phyloP scores from a whole-genome alignment of 176 grass and related monocot genomes.

The Raddia distichophylla region DNA sequence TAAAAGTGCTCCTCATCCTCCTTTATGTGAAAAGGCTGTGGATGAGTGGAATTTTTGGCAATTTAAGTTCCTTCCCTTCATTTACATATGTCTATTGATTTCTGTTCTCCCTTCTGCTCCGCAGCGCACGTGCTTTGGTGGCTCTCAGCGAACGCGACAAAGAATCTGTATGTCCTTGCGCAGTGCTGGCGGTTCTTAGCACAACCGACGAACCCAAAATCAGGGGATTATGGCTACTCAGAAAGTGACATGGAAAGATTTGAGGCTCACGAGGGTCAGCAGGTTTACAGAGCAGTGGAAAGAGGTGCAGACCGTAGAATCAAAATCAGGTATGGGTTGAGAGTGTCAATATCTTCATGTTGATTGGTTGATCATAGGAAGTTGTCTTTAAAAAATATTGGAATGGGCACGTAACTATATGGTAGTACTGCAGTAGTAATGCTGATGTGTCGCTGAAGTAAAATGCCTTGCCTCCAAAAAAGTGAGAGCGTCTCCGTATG shows the following conservation, averaged over 20 bases:
- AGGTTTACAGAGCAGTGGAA: slow-evolving; percentile 43
- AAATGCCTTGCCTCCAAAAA: neutral
- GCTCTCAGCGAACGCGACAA: slow-evolving; percentile 77
- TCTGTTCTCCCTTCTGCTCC: neutral
- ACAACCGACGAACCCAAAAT: too few species aligned
- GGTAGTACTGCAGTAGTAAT: neutral
- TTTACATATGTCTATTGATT: neutral
- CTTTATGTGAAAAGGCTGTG: neutral
- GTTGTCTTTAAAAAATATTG: neutral
- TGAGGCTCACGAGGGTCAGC: too few species aligned
- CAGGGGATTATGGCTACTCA: too few species aligned
- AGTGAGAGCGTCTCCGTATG: too few species aligned
- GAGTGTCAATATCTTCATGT: neutral
- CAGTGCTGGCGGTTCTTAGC: too few species aligned
- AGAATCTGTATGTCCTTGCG: slow-evolving; percentile 62
- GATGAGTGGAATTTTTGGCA: slow-evolving; percentile 2
- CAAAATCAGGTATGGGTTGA: slow-evolving; percentile 62
- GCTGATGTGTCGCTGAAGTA: neutral
- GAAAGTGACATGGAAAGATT: too few species aligned
- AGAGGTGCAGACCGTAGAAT: slow-evolving; percentile 72
- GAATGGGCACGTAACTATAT: neutral
- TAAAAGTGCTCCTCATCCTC: neutral
- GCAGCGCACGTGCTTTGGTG: slow-evolving; percentile 81
- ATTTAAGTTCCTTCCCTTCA: neutral
- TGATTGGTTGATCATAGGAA: neutral